Conservation (phyloP, 495 filamentous ascomycete genomes). For the Sporormia fimetaria region DNA sequence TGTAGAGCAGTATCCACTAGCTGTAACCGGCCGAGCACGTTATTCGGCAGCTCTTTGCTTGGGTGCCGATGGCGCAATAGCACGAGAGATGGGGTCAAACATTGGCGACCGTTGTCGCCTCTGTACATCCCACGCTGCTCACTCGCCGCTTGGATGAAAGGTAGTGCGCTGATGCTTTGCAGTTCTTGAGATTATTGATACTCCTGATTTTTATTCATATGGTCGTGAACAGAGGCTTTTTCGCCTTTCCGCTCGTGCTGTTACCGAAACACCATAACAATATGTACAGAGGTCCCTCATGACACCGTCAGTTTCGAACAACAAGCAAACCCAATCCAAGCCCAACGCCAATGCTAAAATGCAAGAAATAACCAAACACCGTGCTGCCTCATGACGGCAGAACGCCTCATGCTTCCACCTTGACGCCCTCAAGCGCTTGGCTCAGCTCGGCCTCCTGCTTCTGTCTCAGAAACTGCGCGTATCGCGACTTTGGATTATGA, state of each 20-base stretch:
- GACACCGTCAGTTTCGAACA: no score
- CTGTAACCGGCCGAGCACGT: slow-evolving; percentile 4
- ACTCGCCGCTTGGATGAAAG: no score
- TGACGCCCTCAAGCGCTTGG: slow-evolving; percentile 25
- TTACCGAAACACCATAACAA: no score
- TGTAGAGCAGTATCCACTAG: slow-evolving; percentile 8
- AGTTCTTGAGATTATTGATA: no score
- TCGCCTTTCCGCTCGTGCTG: no score
- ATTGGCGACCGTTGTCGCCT: no score
- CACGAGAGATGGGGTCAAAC: no score
- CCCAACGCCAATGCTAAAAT: slow-evolving; percentile 28
- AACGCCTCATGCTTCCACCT: slow-evolving; percentile 23
- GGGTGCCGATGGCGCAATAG: slow-evolving; percentile 21
- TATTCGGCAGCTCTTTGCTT: slow-evolving; percentile 12
- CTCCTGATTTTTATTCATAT: no score
- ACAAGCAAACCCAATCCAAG: slow-evolving; percentile 1
- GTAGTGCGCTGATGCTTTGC: no score
- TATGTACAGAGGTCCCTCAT: no score
- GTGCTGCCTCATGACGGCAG: slow-evolving; percentile 14
- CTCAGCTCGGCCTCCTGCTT: slow-evolving; percentile 51
- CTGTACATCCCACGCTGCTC: no score
- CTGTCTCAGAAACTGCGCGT: slow-evolving; percentile 69
- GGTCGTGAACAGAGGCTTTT: no score
- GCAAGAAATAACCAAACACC: slow-evolving; percentile 9
- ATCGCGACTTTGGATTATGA: slow-evolving; percentile 89